Conservation (phyloP, 2,329 filamentous ascomycete species). For the Colletotrichum paranaense region DNA sequence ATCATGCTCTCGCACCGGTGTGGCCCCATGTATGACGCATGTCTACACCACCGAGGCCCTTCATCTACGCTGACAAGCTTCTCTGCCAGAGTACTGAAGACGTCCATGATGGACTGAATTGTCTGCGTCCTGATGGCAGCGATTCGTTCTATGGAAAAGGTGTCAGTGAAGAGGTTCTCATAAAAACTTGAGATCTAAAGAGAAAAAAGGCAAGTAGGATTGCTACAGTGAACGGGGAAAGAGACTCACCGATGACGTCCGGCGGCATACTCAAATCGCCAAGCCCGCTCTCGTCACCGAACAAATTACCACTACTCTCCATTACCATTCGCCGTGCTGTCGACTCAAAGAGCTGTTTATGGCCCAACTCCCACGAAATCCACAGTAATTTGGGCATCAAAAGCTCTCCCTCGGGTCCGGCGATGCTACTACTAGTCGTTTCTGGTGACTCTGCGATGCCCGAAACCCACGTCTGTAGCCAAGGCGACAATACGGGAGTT, state of each 20-base stretch:
- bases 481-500: constrained; percentile 40
- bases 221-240: no score
- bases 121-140: constrained; percentile 38
- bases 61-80: constrained; percentile 44
- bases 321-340: constrained; percentile 40
- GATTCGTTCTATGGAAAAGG: constrained; percentile 31
- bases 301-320: constrained; percentile 32
- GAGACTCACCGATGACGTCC: constrained; percentile 38
- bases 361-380: constrained; percentile 47
- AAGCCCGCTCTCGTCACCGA: constrained; percentile 14
- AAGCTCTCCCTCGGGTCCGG: constrained; percentile 1
- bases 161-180: neutral
- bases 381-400: constrained; percentile 42
- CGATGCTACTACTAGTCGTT: constrained; percentile 11
- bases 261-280: constrained; percentile 35
- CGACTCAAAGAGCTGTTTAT: constrained; percentile 38
- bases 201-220: neutral
- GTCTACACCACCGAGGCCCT: constrained; percentile 45
- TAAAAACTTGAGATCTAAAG: neutral
- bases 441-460: constrained; percentile 33
- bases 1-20: constrained; percentile 52
- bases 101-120: constrained; percentile 40
- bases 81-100: constrained; percentile 41
- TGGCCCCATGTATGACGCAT: constrained; percentile 47
- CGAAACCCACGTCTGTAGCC: constrained; percentile 39